Base-by-base conservation (phyloP, 2,329 filamentous ascomycete species). In the Sclerotinia borealis region DNA sequence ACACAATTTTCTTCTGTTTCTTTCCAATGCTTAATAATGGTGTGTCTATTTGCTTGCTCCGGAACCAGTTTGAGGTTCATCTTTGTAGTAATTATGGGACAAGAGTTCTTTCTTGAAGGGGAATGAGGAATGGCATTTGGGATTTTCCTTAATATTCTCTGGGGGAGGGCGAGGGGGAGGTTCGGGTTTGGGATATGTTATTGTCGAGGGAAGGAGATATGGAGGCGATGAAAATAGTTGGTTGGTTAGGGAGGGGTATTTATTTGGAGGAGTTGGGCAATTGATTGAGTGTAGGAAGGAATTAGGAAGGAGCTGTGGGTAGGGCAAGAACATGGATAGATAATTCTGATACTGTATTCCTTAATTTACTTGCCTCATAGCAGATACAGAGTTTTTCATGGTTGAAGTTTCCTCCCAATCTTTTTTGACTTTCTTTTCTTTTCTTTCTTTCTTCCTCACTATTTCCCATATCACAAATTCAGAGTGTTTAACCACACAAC, bases 131-230 rank as follows among this genome's bases (percentile, higher is more conserved):
- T n/a, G 27, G 25, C 36, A 60, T 51, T 50, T 60, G 34, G 52
- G 25, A 25, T 51, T 60, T 52, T 41, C 25, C 36, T 55, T 41
- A 43, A 31, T 55, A 31, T 55, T 55, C 31, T 43, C 31, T 43
- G 37, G 37, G 25, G 10, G 7, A 43, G 19, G 52, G 27, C 31
- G 37, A 25, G n/a, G n/a, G n/a, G n/a, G 29, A 25, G 25, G 22
- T 50, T n/a, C 43, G 48, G 47, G 36, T 19, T 47, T 83, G 79
- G 73, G 77, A 67, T 71, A 66, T 31, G 77, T 84, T 66, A 49
- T 60, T 4, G 41, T 47, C 29, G 3, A 47, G n/a, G 27, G 10
- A 22, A 27, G 55, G n/a, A 43, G 41, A 47, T 36, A 8, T 22
- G 41, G 27, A 43, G 37, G 37, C 37, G 37, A 22, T 15, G 43